phyloP scores from a whole-genome alignment of 139 green algal species.

The Chlamydomonas eustigma region DNA sequence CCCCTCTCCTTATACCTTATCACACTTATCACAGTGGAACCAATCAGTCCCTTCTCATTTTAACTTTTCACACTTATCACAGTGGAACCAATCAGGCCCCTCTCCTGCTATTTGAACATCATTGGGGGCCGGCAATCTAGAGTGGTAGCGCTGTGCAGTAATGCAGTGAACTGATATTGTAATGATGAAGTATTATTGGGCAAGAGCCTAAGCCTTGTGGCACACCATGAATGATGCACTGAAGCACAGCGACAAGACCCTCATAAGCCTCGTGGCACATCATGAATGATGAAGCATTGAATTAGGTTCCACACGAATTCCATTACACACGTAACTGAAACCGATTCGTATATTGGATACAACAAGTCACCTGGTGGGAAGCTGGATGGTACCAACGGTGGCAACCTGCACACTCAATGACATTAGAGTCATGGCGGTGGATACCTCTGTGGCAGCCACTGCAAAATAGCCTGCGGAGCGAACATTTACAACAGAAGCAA shows the following conservation, averaged over 20 bases:
- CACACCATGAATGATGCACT: too few species aligned
- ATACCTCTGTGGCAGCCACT: conserved; percentile 1
- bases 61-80: neutral
- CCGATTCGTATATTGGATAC: too few species aligned
- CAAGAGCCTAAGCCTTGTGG: too few species aligned
- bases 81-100: neutral
- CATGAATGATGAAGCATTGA: too few species aligned
- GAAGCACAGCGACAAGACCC: too few species aligned
- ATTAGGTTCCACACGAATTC: too few species aligned
- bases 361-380: conserved; percentile 9
- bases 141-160: neutral
- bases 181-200: too few species aligned
- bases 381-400: conserved; percentile 10
- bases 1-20: neutral
- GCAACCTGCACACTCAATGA: neutral
- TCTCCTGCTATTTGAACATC: neutral
- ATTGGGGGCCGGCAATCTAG: neutral
- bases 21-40: neutral
- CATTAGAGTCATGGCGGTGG: neutral
- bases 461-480: conserved; percentile 1
- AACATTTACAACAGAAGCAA: too few species aligned
- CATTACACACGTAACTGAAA: too few species aligned
- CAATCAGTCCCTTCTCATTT: neutral
- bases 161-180: neutral
- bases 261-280: too few species aligned